Base-by-base conservation (phyloP, 441 rosid species). In the Breynia disticha region DNA sequence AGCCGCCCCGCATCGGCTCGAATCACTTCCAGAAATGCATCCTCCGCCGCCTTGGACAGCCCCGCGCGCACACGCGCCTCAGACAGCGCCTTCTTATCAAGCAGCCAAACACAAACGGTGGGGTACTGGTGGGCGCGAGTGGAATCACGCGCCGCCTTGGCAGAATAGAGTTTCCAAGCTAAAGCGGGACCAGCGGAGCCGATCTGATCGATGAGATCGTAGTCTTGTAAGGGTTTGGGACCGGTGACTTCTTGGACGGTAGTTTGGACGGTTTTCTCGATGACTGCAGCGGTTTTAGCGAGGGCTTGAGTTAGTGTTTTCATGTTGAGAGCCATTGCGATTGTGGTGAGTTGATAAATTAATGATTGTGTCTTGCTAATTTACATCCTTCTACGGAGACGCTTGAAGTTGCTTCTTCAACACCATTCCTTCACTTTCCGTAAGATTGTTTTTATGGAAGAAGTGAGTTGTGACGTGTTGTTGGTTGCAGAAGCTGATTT, bases 211-310 rank as follows among this genome's bases (percentile, higher is more conserved):
- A 85, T 74, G 17, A 87, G 87, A 42, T 84, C 90, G 56, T 83
- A 84, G 75, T 90, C 97, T 63, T 87, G 97, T n/a, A 90, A 70
- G 32, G 97, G 68, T 54, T 76, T 87, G 4, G 97, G 97, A 20
- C 97, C 97, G 37, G 96, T 77, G 4, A 90, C 97, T 69, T 90
- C 96, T 74, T 87, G 97, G 5, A 90, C 96, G 47, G 96, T 90
- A 42, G 97, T 87, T 65, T 85, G 90, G 14, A 90, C 97, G 59
- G 79, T 85, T 70, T 87, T 90, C 76, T 87, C 97, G 64, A 90
- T 87, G 46, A 81, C 96, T 8, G 95, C 96, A 1, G 90, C 91
- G 11, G 97, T 82, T 63, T 87, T 90, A 21, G 97, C 97, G 4
- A 90, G 67, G 56, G 97, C 97, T 68, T 87, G 96, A 7, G 96